phyloP scores from a whole-genome alignment of 2,329 filamentous ascomycete genomes.

The Didymella pomorum region DNA sequence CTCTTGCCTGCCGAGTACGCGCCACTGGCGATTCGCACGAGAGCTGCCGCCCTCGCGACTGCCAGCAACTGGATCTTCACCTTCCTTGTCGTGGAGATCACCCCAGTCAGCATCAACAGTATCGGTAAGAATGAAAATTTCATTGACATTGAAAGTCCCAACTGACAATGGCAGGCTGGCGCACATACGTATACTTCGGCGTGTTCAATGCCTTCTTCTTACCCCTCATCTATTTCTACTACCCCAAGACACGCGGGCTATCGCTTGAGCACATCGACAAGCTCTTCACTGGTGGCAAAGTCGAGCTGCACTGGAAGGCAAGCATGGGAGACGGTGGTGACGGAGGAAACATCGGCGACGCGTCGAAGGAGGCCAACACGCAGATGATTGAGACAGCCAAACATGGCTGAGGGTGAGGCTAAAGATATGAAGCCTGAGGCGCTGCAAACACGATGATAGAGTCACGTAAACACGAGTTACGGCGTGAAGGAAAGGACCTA shows the following conservation, averaged over 20 bases:
- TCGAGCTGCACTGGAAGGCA: background rate
- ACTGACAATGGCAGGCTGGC: background rate
- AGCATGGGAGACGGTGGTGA: background rate
- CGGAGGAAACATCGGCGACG: background rate
- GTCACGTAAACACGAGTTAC: background rate
- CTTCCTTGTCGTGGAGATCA: constrained; percentile 22
- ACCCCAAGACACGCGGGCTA: background rate
- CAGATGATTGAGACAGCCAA: background rate
- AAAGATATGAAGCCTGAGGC: background rate
- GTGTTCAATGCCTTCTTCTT: background rate
- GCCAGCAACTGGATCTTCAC: constrained; percentile 19
- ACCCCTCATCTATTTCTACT: background rate
- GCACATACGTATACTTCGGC: background rate
- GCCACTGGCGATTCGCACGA: background rate
- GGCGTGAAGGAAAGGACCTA: background rate
- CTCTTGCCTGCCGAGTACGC: background rate
- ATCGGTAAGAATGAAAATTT: constrained; percentile 31
- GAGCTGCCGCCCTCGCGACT: constrained; percentile 18
- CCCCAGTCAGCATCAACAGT: constrained; percentile 11
- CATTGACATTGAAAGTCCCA: background rate
- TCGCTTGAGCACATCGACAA: background rate
- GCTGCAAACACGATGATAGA: background rate
- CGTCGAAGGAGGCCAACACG: background rate
- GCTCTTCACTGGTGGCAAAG: background rate
- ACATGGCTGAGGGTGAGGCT: background rate